These are phyloP conservation scores for Isoetes taiwanensis DNA, from an alignment of 75 land plant species.

Conservation along the genomic window DNA sequence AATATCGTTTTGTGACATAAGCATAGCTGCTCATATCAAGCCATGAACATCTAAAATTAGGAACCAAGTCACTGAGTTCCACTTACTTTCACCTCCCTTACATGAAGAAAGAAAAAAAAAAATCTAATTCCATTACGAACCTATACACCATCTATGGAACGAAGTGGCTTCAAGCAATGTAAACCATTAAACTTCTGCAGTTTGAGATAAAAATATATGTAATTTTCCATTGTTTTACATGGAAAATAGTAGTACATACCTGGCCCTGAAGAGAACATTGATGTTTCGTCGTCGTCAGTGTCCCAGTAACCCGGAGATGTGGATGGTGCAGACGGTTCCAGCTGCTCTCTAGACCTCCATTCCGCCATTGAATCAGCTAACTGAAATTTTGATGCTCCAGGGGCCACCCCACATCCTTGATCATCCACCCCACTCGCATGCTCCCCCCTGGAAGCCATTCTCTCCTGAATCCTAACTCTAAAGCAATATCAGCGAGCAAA, in stretches of 20 bases:
- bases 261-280: constrained; percentile 19
- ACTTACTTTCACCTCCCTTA: not conserved
- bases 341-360: constrained; percentile 80
- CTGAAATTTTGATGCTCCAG: constrained; percentile 15
- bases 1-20: not conserved
- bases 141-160: not conserved
- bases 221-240: not conserved
- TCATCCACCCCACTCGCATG: too few species aligned
- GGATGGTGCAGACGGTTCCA: constrained; percentile 71
- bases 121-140: not conserved
- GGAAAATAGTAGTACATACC: constrained; percentile 1
- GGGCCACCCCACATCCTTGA: too few species aligned
- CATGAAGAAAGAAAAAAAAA: not conserved
- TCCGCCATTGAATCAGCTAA: constrained; percentile 51
- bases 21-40: not conserved
- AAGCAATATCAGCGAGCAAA: too few species aligned
- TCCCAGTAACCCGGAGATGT: constrained; percentile 92
- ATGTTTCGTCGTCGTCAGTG: constrained; percentile 48
- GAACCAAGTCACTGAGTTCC: not conserved
- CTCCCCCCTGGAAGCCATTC: too few species aligned
- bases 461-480: too few species aligned
- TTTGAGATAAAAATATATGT: not conserved
- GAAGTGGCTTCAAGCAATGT: not conserved
- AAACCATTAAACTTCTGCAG: not conserved
- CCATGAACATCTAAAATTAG: not conserved